These are phyloP conservation scores for Acrocalymma vagum DNA, from an alignment of 2,329 filamentous ascomycete genomes.

Conservation along the genomic window DNA sequence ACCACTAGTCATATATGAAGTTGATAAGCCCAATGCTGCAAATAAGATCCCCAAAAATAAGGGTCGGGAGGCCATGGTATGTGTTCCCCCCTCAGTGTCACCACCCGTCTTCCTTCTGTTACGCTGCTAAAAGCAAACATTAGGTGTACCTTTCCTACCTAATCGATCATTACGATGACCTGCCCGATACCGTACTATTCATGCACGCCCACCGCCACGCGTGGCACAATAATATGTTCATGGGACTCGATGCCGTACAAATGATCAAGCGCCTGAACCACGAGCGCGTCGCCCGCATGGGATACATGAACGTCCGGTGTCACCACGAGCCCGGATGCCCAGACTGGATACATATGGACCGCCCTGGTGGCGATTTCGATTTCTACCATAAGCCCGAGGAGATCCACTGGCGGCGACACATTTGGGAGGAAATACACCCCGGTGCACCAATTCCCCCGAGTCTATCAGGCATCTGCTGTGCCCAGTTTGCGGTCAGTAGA, in stretches of 20 bases:
- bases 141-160: conserved; percentile 67
- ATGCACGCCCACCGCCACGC: conserved; percentile 63
- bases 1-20: conserved; percentile 58
- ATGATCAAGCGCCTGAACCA: conserved; percentile 61
- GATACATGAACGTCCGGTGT: conserved; percentile 70
- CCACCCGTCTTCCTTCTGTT: background rate
- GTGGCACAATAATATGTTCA: conserved; percentile 68
- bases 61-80: conserved; percentile 67
- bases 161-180: conserved; percentile 67
- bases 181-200: conserved; percentile 68
- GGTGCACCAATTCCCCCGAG: conserved; percentile 47
- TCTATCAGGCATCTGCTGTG: conserved; percentile 60
- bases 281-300: conserved; percentile 60
- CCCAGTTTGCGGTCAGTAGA: conserved; percentile 63
- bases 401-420: conserved; percentile 40
- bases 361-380: conserved; percentile 49
- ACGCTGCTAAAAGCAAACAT: conserved; percentile 11
- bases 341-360: conserved; percentile 62
- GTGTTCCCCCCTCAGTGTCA: conserved; percentile 9
- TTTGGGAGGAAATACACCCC: conserved; percentile 53
- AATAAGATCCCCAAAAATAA: conserved; percentile 66
- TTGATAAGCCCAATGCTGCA: conserved; percentile 59
- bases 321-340: conserved; percentile 67
- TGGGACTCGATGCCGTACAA: conserved; percentile 59
- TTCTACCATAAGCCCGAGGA: conserved; percentile 51